These are phyloP conservation scores for Phytophthora colocasiae DNA, from an alignment of 352 stramenopile species.

Conservation along the genomic window DNA sequence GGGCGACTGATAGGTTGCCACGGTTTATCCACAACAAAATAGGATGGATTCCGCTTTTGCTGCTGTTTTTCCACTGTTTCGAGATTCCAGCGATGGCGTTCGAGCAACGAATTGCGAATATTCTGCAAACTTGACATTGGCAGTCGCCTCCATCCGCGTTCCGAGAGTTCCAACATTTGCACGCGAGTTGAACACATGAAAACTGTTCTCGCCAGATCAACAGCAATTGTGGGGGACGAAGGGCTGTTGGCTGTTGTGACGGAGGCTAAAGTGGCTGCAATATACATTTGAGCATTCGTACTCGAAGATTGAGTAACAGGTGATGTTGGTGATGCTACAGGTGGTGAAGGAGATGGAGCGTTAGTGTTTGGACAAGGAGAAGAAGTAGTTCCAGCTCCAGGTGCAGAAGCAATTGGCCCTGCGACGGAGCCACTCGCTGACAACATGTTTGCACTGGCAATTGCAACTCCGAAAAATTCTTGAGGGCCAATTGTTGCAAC, in stretches of 20 bases:
- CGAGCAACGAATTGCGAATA: constrained; percentile 57
- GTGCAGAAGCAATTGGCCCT: constrained; percentile 8
- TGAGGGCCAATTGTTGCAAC: constrained; percentile 77
- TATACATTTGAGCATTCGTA: constrained; percentile 26
- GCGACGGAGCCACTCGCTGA: constrained; percentile 3
- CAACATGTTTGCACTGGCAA: constrained; percentile 46
- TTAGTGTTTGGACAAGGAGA: constrained; percentile 5
- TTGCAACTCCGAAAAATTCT: constrained; percentile 70
- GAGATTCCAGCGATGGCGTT: constrained; percentile 70
- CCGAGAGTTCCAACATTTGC: constrained; percentile 68
- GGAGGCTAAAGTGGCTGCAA: constrained; percentile 35
- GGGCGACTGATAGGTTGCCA: constrained; percentile 49
- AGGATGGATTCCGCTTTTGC: constrained; percentile 27
- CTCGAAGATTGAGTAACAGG: constrained; percentile 5
- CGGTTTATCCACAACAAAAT: constrained; percentile 57
- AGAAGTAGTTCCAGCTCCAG: background rate
- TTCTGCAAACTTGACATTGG: constrained; percentile 47
- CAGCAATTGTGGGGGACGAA: background rate
- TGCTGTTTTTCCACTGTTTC: constrained; percentile 41
- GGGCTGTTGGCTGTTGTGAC: constrained; percentile 11
- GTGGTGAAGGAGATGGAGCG: constrained; percentile 2
- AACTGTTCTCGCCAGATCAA: constrained; percentile 48
- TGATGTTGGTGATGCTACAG: constrained; percentile 8
- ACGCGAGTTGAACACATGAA: constrained; percentile 73
- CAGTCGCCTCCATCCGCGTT: constrained; percentile 69